Evolutionary conservation across 352 stramenopile species (phyloP), one percentile per base, ranked within the genome.

Genomic region (Phytopythium ostracodes): DNA sequence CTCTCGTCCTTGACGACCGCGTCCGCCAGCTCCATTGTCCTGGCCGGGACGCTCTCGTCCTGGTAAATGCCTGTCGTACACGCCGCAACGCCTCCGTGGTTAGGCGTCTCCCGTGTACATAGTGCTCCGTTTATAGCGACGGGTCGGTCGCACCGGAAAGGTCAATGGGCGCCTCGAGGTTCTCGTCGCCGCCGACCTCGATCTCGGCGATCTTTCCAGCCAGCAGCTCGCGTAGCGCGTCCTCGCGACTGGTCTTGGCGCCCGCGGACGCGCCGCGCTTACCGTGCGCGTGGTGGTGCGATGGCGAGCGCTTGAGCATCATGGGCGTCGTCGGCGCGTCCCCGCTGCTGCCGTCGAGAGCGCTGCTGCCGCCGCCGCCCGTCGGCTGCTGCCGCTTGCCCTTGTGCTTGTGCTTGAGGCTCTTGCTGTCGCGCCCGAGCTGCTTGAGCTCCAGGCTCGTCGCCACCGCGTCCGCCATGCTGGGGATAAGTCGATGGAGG

Each of bases 201-300:
- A 96, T 79, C 69, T 93, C 81, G 1, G 84, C 87, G 58, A 96
- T 96, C 64, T 96, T 96, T 40, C 83, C 83, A 14, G 81, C 71
- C 50, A 96, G 70, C 29, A 96, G 60, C 40, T 96, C 84, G n/a
- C 80, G 73, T 62, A 96, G 64, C 29, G 78, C 74, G 38, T 89
- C 83, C 55, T 91, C 84, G 1, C 71, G 64, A 35, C 60, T 66
- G 22, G 56, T 33, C 56, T 75, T 71, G 31, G 38, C 51, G 22
- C 52, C 27, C 29, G 20, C 56, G 33, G 22, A 54, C 0, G 49
- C 29, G 59, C 56, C 57, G 59, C 64, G 56, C 20, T 75, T 75
- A 40, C 47, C 56, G 56, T 67, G 64, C 29, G 58, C 51, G 55
- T 74, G 68, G 55, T 76, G 72, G 36, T 69, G 57, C 43, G 55